Evolutionary conservation across 2,329 filamentous ascomycete species (phyloP), one percentile per base, ranked within the genome.

Genomic region (Aspergillus puulaauensis): DNA sequence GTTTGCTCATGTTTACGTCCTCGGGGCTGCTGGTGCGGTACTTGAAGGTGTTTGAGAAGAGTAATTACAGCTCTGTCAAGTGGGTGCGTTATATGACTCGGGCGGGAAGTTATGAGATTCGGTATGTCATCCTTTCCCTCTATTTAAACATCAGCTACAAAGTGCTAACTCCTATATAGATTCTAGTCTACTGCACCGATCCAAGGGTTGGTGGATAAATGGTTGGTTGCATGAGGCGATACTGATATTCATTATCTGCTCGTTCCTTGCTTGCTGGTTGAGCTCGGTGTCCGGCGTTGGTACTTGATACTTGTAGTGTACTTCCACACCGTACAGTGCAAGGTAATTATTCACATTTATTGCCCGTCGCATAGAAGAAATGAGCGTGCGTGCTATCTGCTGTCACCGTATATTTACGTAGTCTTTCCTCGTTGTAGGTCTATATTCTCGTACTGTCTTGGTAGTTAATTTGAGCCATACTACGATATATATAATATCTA

Each of bases 21-120:
- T 96, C 90, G 1, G 95, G 95, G 0, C 74, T 99, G 71, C 73
- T 99, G 63, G 95, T 99, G 57, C 82, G 96, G 50, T 99, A 99
- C 75, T 78, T 99, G 57, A 99, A 99, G 79, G 95, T 99, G 2
- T 99, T 99, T 79, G 95, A 99, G 80, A 99, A 99, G 86, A 95
- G 86, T 76, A 98, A 98, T 76, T 99, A 99, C 75, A 96, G 90
- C 62, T 96, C 92, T 71, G 95, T 99, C 49, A 99, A 99, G 77
- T 99, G 95, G 95, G 95, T 99, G 67, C 83, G 95, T 67, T 99
- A 99, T 77, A 98, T 99, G 95, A 99, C 95, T 17, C 87, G 93
- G 65, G 95, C 93, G 15, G 95, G 95, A 27, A 97, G 92, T 75
- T 99, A 99, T 76, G 95, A 99, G 79, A 96, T 99, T 73, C 83